Evolutionary conservation across 768 basidiomycete species (phyloP), one percentile per base, ranked within the genome.

Genomic region (Boletus rufocinnamomeus): DNA sequence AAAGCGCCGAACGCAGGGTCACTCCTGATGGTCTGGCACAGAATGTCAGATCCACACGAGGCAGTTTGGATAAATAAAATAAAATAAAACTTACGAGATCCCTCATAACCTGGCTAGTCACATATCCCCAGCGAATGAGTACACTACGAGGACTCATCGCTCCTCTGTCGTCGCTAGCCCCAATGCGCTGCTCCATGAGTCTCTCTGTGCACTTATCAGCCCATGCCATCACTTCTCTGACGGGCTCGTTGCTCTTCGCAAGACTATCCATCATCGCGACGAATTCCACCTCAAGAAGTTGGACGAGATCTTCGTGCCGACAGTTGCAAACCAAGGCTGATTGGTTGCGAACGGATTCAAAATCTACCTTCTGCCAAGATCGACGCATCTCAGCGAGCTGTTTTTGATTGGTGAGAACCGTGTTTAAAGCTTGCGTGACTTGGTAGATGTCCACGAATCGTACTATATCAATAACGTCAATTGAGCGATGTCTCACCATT

Each of bases 291-390:
- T 94, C 92, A 49, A 95, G 74, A 49, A 93, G 80, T 64, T 93
- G 91, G 43, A 91, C 84, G 50, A 95, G 81, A 66, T 93, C 91
- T 73, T 93, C 93, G 63, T 93, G 91, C 50, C 93, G 88, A 72
- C 93, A 94, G 69, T 94, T 93, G 81, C 92, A 93, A 30, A 94
- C 93, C 66, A 95, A 77, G 19, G 93, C 93, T n/a, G 90, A 91
- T 68, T 95, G 93, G 67, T 95, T 94, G 60, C 92, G 84, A 55
- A 95, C 91, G 30, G 90, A 91, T 71, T 94, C 91, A 64, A 95
- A 94, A 69, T 95, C 91, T 45, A 95, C 84, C 72, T 89, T 90
- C 60, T 83, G 79, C 92, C 93, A 95, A 25, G 93, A 91, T 56
- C 87, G 82, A 50, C 88, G 87, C 91, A 95, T 93, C 62, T 94